Base-by-base conservation (phyloP, 2,329 filamentous ascomycete species). In the Elsinoe australis region DNA sequence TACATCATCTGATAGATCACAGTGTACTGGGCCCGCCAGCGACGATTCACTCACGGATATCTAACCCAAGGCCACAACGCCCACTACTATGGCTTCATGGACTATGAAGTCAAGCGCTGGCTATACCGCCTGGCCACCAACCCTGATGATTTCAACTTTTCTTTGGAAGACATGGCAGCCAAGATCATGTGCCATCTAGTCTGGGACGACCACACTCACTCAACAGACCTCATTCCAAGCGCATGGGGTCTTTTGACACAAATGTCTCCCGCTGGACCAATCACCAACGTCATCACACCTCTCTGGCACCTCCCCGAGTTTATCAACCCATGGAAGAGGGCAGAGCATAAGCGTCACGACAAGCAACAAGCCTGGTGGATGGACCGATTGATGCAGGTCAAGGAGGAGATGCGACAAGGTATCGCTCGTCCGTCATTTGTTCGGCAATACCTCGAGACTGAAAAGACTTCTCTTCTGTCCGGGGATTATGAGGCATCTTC, bases 171-270 rank as follows among this genome's bases (percentile, higher is more conserved):
- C 53, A 75, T 76, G 72, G 68, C 72, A 12, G 72, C 74, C n/a
- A 77, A 77, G 58, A 67, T 78, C 48, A 76, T 76, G 71, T 73
- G 70, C 42, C 65, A 69, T 46, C 56, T 77, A 35, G 72, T 72
- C 10, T 77, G 74, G 74, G 74, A 76, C 50, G 71, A 77, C 47
- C 65, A 69, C 5, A 62, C 60, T 33, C 56, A 73, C 31, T 75
- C 72, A 58, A 62, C 68, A 45, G 67, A 71, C 52, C 70, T 71
- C 51, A 74, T 68, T 7, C 68, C 68, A 39, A 72, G 69, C 51
- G 74, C 74, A 1, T 76, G 73, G 74, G 74, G 73, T n/a, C 63
- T 77, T 1, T 61, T 78, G 12, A 75, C 68, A 3, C 74, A 77
- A 47, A 78, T 78, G 73, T 77, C 74, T 1, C 74, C 74, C 0